Conservation (phyloP, 768 basidiomycete genomes). For the Tylopilus balloui region DNA sequence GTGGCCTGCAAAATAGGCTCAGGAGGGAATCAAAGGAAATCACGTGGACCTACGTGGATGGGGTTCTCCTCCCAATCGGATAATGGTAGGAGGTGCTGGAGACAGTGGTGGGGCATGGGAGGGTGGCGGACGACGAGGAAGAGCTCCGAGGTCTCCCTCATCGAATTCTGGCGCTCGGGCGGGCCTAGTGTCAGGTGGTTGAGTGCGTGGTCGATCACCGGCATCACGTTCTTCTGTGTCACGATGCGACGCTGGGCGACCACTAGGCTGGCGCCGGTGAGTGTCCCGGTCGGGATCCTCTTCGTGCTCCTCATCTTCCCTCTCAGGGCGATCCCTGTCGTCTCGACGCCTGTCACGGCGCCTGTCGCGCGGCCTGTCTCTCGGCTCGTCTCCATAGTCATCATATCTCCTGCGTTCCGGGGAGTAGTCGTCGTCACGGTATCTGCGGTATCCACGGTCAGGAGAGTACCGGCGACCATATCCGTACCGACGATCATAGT, state of each 20-base stretch:
- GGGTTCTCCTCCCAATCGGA: constrained; percentile 23
- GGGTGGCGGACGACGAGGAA: constrained; percentile 1
- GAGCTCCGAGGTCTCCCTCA: constrained; percentile 8
- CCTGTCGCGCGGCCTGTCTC: constrained; percentile 1
- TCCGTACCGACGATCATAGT: constrained; percentile 9
- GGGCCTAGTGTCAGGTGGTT: constrained; percentile 9
- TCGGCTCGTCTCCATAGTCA: constrained; percentile 3
- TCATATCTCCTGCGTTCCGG: constrained; percentile 12
- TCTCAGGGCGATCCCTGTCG: neutral
- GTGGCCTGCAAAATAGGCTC: constrained; percentile 16
- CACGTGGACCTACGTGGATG: constrained; percentile 14
- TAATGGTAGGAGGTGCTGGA: constrained; percentile 28
- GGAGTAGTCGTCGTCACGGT: constrained; percentile 6
- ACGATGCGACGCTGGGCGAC: constrained; percentile 9
- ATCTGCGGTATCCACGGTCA: constrained; percentile 11
- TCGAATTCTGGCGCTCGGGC: constrained; percentile 6
- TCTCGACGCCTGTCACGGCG: neutral
- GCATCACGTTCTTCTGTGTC: constrained; percentile 12
- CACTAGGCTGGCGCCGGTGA: constrained; percentile 12
- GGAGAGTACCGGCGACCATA: constrained; percentile 16
- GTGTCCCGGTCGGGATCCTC: constrained; percentile 8
- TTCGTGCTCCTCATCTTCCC: constrained; percentile 1
- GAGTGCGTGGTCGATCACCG: constrained; percentile 12
- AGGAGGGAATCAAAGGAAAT: neutral
- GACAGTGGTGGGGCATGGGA: constrained; percentile 13